Evolutionary conservation across 768 basidiomycete species (phyloP).

Genomic region (Kwoniella dendrophila): DNA sequence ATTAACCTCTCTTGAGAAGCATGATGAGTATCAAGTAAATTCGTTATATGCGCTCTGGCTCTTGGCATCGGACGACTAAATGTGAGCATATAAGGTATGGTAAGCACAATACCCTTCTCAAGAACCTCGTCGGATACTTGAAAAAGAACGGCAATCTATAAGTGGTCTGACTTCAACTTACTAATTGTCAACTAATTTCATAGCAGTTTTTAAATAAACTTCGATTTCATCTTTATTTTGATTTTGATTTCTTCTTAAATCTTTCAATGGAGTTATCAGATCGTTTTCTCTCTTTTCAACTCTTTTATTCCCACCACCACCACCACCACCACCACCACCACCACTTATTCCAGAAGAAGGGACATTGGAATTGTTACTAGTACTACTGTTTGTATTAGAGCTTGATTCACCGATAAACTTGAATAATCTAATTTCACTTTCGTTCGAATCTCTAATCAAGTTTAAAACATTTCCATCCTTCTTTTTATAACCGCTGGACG

Average conservation of each 20-base stretch:
- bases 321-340: constrained; percentile 7
- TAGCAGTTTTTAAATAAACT: constrained; percentile 42
- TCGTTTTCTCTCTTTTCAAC: constrained; percentile 52
- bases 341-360: neutral
- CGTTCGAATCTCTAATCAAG: constrained; percentile 51
- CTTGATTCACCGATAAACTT: constrained; percentile 47
- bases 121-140: neutral
- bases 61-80: constrained; percentile 54
- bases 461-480: constrained; percentile 23
- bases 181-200: constrained; percentile 54
- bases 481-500: neutral
- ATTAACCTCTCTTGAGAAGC: constrained; percentile 38
- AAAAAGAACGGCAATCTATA: neutral
- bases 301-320: constrained; percentile 36
- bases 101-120: no score
- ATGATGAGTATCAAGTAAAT: constrained; percentile 44
- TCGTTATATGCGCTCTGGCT: constrained; percentile 48
- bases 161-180: constrained; percentile 29
- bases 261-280: constrained; percentile 45
- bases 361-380: neutral
- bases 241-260: constrained; percentile 16
- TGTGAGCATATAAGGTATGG: no score
- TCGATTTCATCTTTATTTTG: constrained; percentile 37
- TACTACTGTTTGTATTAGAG: neutral
- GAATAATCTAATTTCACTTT: constrained; percentile 47